Evolutionary conservation across 2,329 filamentous ascomycete species (phyloP), one percentile per base, ranked within the genome.

Genomic region (Ophiostoma sp.): DNA sequence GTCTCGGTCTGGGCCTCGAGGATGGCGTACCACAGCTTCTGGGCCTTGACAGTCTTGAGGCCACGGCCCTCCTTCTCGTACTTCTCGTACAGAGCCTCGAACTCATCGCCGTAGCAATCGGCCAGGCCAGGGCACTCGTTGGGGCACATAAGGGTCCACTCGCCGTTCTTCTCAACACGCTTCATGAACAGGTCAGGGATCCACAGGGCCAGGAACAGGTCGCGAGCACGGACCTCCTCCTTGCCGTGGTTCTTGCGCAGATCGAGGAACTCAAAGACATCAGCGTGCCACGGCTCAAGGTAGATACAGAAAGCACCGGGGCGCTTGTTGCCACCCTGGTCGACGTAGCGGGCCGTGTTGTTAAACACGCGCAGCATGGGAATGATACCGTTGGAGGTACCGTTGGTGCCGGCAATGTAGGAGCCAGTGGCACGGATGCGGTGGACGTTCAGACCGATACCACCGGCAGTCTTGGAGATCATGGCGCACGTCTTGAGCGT

Each of bases 141-240:
- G 76, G 96, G 96, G 84, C 96, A 99, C 92, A 99, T 97, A 59
- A 99, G 87, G 22, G 96, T 98, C 96, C 96, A 99, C 75, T 96
- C 92, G 73, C 90, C 92, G 82, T 99, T 99, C 87, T 94, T 91
- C 85, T 99, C 94, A 73, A 99, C 95, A 82, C 96, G 94, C 88
- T 97, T 97, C 96, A 99, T 99, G 90, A 99, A 99, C 63, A 99
- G 89, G 86, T 99, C 96, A 19, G 96, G 95, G 74, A 98, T 98
- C 96, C 96, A 99, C 69, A 99, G 89, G 74, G 95, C 96, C 76
- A 97, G 94, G 90, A 99, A 99, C 70, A 99, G 88, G 82, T 99
- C 96, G 81, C 96, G 95, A 76, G 96, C 96, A 79, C 96, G 94
- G 77, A 97, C 90, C 85, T 99, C 96, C 82, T 99, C 96, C 86